A percentile compares a stretch with the other conserved stretches of the same genome.
Conservation (phyloP, 257 asterid species). For the Misopates orontium region DNA sequence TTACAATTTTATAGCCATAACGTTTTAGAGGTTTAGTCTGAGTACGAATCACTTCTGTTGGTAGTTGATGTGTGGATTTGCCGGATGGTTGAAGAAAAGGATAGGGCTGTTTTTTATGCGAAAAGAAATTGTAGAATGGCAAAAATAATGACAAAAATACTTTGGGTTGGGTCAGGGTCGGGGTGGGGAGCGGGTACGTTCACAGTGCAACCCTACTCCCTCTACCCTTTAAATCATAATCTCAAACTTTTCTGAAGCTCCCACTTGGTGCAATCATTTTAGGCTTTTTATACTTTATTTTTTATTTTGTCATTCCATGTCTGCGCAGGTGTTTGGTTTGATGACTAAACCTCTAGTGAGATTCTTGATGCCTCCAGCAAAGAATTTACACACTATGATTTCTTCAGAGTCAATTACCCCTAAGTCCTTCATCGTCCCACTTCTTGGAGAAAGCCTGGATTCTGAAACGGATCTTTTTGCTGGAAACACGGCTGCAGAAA, state of each 20-base stretch:
- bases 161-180: too few relatives aligned
- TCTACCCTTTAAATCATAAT: too few relatives aligned
- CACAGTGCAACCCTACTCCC: too few relatives aligned
- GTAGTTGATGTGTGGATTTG: neutral
- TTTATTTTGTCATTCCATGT: neutral
- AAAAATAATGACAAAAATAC: too few relatives aligned
- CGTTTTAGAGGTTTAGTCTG: too few relatives aligned
- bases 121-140: too few relatives aligned
- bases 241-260: neutral
- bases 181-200: too few relatives aligned
- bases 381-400: slow-evolving; percentile 44
- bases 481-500: slow-evolving; percentile 38
- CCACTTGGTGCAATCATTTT: neutral
- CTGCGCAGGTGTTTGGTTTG: slow-evolving; percentile 77
- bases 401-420: slow-evolving; percentile 75
- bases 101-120: neutral
- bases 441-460: slow-evolving; percentile 51
- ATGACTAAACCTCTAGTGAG: slow-evolving; percentile 77
- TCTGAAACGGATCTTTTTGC: slow-evolving; percentile 42
- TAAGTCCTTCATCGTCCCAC: slow-evolving; percentile 68
- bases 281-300: neutral
- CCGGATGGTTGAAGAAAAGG: too few relatives aligned
- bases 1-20: too few relatives aligned
- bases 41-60: too few relatives aligned
- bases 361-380: slow-evolving; percentile 61